phyloP scores from a whole-genome alignment of 2,329 filamentous ascomycete species.

The Karstenula rhodostoma region DNA sequence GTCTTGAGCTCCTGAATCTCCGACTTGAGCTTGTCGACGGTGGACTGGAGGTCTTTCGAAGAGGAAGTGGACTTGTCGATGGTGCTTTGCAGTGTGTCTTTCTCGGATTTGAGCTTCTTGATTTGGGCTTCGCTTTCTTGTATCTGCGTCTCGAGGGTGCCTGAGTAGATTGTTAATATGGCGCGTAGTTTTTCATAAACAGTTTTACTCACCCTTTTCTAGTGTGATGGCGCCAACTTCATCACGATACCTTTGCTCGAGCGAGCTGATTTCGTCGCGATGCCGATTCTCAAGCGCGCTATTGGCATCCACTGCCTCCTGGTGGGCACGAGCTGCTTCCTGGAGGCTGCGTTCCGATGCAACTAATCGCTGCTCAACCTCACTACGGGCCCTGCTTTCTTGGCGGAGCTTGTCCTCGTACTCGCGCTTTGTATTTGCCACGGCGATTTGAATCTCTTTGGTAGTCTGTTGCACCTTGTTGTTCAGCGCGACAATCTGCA shows the following conservation, averaged over 20 bases:
- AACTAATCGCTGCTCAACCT: constrained; percentile 39
- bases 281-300: constrained; percentile 37
- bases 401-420: constrained; percentile 45
- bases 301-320: constrained; percentile 38
- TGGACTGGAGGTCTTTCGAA: constrained; percentile 29
- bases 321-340: constrained; percentile 37
- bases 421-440: constrained; percentile 42
- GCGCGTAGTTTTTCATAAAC: background rate
- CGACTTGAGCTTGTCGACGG: constrained; percentile 38
- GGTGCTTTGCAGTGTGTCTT: constrained; percentile 27
- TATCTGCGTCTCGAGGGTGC: constrained; percentile 33
- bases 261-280: constrained; percentile 31
- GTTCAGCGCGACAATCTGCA: constrained; percentile 49
- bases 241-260: constrained; percentile 37
- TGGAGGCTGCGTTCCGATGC: constrained; percentile 35
- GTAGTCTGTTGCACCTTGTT: constrained; percentile 44
- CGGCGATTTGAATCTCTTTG: constrained; percentile 37
- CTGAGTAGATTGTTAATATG: constrained; percentile 11
- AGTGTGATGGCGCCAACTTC: constrained; percentile 36
- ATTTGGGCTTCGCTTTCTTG: constrained; percentile 41
- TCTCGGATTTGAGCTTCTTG: constrained; percentile 51
- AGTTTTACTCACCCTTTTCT: constrained; percentile 21
- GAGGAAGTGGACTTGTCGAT: constrained; percentile 33
- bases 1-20: constrained; percentile 54
- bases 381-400: constrained; percentile 29